Percentiles rank a stretch among this genome's conserved stretches.
Evolutionary conservation across 495 filamentous ascomycete genomes (phyloP).

Genomic region (Podospora anserina): DNA sequence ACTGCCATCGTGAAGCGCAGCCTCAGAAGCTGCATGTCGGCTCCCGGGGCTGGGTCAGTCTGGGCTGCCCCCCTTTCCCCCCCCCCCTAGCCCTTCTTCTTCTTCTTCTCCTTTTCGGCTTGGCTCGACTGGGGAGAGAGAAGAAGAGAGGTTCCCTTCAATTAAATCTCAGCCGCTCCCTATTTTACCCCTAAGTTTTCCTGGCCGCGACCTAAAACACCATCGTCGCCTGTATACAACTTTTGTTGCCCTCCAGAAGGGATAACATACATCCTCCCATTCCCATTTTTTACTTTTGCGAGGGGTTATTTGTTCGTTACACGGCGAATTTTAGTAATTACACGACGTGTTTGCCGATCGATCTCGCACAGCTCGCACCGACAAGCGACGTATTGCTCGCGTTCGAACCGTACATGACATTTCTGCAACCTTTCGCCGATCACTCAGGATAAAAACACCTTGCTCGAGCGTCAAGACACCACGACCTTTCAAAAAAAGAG

Average conservation of each 20-base stretch:
- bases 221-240: not conserved
- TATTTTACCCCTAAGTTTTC: not conserved
- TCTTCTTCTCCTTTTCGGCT: too few relatives aligned
- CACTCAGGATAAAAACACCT: not conserved
- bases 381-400: not conserved
- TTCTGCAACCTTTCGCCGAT: not conserved
- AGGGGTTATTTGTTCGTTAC: not conserved
- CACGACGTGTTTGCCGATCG: not conserved
- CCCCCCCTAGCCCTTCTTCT: not conserved
- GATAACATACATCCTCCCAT: not conserved
- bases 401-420: not conserved
- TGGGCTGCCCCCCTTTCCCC: not conserved
- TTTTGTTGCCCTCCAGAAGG: not conserved
- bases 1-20: slow-evolving; percentile 17
- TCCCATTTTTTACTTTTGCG: not conserved
- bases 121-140: not conserved
- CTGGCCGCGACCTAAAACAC: not conserved
- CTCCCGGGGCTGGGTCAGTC: slow-evolving; percentile 5
- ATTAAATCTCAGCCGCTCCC: not conserved
- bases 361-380: not conserved
- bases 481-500: not conserved
- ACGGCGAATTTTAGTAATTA: not conserved
- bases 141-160: not conserved
- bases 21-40: slow-evolving; percentile 6
- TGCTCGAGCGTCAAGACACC: not conserved